These are phyloP conservation scores for Rhizophagus prolifer DNA, from an alignment of 192 early-diverging fungal genomes.

Conservation along the genomic window DNA sequence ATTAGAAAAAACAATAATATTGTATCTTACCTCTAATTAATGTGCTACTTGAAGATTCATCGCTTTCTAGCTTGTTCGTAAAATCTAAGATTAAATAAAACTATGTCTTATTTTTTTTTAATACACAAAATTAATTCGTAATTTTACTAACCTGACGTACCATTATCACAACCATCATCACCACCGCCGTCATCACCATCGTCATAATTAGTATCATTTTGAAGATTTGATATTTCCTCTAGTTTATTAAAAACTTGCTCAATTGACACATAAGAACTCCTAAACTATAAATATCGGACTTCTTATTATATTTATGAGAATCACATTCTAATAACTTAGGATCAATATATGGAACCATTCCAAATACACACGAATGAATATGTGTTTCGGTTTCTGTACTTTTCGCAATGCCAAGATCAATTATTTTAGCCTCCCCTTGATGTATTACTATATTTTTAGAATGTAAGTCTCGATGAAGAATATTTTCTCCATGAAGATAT, in stretches of 20 bases:
- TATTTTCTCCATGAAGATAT: background rate
- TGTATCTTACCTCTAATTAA: too few relatives aligned
- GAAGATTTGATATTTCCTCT: background rate
- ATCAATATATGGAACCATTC: background rate
- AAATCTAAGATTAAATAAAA: too few relatives aligned
- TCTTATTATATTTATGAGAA: background rate
- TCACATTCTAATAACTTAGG: background rate
- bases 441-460: background rate
- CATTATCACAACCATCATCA: too few relatives aligned
- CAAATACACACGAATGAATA: background rate
- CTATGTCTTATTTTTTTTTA: too few relatives aligned
- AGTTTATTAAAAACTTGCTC: background rate
- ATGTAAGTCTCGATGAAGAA: background rate
- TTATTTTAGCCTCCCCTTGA: background rate
- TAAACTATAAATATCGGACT: background rate
- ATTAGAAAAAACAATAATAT: too few relatives aligned
- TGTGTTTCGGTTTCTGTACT: background rate
- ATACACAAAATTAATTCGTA: too few relatives aligned
- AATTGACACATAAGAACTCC: background rate
- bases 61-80: too few relatives aligned
- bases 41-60: too few relatives aligned
- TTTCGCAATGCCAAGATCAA: background rate
- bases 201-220: too few relatives aligned
- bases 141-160: too few relatives aligned
- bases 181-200: too few relatives aligned